Conservation (phyloP, 495 filamentous ascomycete species). For the Margaritispora aquatica region DNA sequence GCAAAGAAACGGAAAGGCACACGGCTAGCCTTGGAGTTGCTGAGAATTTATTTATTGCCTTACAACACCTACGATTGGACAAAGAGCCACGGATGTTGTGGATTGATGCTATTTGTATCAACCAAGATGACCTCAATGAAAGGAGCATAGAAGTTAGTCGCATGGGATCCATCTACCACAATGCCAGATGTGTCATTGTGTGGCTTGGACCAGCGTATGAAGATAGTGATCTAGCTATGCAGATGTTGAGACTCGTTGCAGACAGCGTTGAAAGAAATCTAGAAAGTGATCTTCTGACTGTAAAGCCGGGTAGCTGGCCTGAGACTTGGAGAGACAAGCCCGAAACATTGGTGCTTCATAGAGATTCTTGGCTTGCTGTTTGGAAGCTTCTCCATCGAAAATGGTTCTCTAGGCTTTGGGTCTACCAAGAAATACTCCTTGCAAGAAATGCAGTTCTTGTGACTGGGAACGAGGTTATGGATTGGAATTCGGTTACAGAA, state of each 20-base stretch:
- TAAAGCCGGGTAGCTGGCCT: not conserved
- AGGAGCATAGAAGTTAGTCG: not conserved
- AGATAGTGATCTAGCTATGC: not conserved
- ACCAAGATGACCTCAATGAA: not conserved
- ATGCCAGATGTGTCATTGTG: not conserved
- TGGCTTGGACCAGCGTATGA: not conserved
- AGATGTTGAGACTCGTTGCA: not conserved
- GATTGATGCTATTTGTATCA: too few species aligned
- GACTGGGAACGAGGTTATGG: not conserved
- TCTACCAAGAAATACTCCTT: not conserved
- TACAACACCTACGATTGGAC: not conserved
- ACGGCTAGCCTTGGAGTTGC: not conserved
- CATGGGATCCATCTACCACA: constrained; percentile 1
- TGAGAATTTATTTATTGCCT: not conserved
- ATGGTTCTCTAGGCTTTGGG: constrained; percentile 7
- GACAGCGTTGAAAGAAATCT: not conserved
- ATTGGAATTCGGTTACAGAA: not conserved
- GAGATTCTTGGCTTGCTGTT: not conserved
- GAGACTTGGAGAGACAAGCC: not conserved
- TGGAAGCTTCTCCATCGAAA: not conserved
- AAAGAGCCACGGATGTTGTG: not conserved
- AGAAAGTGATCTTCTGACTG: not conserved
- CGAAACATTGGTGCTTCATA: not conserved
- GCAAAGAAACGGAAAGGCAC: not conserved
- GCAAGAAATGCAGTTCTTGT: not conserved